A percentile compares a stretch with the other conserved stretches of the same genome.
These are phyloP conservation scores for Omphalea diandra DNA, from an alignment of 441 rosid species.

Conservation along the genomic window DNA sequence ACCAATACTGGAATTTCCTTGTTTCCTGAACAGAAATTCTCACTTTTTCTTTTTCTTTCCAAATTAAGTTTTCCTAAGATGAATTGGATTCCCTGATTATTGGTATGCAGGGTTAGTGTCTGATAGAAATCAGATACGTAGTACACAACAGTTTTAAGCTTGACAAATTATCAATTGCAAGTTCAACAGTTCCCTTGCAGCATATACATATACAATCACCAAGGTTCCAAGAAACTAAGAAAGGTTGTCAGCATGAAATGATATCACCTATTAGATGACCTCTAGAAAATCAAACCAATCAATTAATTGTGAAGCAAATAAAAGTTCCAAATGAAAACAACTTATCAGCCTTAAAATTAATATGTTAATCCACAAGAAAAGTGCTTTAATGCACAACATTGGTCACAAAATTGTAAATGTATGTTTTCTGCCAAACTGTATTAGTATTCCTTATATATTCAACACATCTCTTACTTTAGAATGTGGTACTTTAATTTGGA, in stretches of 20 bases:
- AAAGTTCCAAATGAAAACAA: not conserved
- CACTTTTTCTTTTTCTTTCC: slow-evolving; percentile 3
- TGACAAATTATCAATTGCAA: not conserved
- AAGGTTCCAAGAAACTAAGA: not conserved
- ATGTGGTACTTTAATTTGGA: not conserved
- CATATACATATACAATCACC: not conserved
- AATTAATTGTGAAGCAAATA: not conserved
- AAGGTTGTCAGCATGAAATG: slow-evolving; percentile 2
- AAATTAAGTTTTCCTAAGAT: not conserved
- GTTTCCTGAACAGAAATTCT: slow-evolving; percentile 12
- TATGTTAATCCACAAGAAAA: not conserved
- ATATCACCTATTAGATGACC: not conserved
- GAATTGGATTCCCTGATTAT: not conserved
- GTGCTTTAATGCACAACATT: not conserved
- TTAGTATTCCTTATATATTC: not conserved
- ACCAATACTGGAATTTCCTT: not conserved
- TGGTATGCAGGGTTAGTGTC: not conserved
- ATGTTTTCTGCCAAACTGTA: slow-evolving; percentile 1
- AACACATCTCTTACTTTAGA: not conserved
- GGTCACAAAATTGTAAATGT: not conserved
- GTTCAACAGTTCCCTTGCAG: not conserved
- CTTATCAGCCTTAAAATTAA: not conserved
- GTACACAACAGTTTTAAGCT: not conserved
- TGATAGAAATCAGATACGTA: not conserved
- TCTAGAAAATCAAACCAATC: not conserved